Evolutionary conservation across 2,329 filamentous ascomycete genomes (phyloP), one percentile per base, ranked within the genome.

Genomic region (Berkeleyomyces rouxiae): DNA sequence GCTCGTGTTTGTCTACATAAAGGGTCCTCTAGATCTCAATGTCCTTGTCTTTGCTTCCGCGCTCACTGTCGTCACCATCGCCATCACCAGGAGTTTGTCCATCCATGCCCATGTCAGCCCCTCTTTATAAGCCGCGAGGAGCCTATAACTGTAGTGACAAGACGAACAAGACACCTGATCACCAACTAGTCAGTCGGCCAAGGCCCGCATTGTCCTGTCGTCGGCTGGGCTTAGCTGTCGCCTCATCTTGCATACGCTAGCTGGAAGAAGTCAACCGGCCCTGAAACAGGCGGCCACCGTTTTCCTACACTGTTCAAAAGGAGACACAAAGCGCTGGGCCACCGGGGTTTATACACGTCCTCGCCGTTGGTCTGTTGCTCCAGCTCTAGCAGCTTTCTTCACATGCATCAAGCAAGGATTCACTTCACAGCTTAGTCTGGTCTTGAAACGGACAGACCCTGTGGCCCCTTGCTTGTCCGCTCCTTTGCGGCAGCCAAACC

Each of bases 201-300:
- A 23, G 23, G 23, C 23, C 23, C 23, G 23, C 23, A 23, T 23
- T 23, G 23, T 23, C 23, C 23, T 23, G 23, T 1, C 23, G 23
- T 23, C 23, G 23, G 23, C 23, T 2, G 23, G 23, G 23, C 23
- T 23, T 23, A 23, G 23, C 23, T 23, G 23, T 23, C 23, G 23
- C 23, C 23, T 23, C 23, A 23, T 23, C 23, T 23, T 23, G 23
- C 23, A 2, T 23, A 23, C 23, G 23, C 23, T 23, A 23, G 23
- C 23, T 23, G 23, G 23, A 23, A 23, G 23, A 23, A 7, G 37
- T 39, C n/a, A 23, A 23, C 47, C 42, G 10, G 40, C 42, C 60
- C 60, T 61, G 49, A 61, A 61, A 61, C 60, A 61, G 40, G 42
- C 60, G 60, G 60, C 47, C 40, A 37, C 31, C 33, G 46, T 40